Evolutionary conservation across 176 grass and related monocot genomes (phyloP), one percentile per base, ranked within the genome.

Genomic region (Zoysia japonica): DNA sequence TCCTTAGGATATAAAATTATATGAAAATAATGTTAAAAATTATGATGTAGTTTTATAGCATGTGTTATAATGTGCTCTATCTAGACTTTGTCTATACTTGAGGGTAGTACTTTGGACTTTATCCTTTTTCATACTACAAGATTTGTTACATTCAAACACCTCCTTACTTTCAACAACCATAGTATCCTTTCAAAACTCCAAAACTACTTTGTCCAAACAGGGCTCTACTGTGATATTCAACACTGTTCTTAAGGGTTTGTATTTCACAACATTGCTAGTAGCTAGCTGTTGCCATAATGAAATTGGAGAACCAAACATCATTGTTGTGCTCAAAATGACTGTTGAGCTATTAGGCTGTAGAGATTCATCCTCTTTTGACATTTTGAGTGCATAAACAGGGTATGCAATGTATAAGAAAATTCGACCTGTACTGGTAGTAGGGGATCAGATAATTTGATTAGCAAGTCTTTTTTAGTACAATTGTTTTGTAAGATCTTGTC

Each of bases 311-410:
- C 2, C 10, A 14, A 52, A 50, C 72, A 43, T 56, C 28, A 57
- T 67, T 59, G 54, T 50, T 56, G 43, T n/a, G 45, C 4, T 11
- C 3, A 75, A 79, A 70, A 74, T 44, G 70, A 41, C 70, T 70
- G 19, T 78, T 50, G 19, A 83, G 17, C 15, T 84, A 70, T 70
- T 80, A 49, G 61, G 69, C 79, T 3, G 48, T 61, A 60, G 46
- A 74, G n/a, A 28, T 16, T n/a, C 11, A 50, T 44, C 51, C 7
- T 16, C 17, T 42, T 42, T 74, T 64, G 11, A 50, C 47, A 4
- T 69, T 66, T 83, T 54, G 40, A 67, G 40, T 11, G 0, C 28
- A 47, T 40, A 64, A 9, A 52, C 43, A 16, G 52, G 65, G 51
- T 76, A 68, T 61, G 53, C 11, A 51, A 49, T 57, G 5, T 67